Percentiles rank a stretch among this genome's conserved stretches.
Conservation (phyloP, 345 rosid species). For the Noccaea caerulescens region DNA sequence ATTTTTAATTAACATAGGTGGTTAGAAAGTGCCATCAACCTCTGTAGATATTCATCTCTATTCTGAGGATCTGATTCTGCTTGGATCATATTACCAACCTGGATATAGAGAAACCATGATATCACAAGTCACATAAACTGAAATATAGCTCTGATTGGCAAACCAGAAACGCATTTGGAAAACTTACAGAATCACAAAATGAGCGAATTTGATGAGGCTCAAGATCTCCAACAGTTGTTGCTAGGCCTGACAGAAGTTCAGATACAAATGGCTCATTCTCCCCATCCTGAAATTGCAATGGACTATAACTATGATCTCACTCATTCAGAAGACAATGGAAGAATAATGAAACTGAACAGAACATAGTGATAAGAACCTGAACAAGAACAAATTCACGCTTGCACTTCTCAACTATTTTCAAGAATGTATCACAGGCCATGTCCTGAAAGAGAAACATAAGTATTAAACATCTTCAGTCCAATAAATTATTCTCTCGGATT, state of each 20-base stretch:
- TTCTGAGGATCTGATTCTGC: slow-evolving; percentile 96
- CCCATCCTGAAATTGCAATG: slow-evolving; percentile 72
- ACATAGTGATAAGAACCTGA: slow-evolving; percentile 60
- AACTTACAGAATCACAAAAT: slow-evolving; percentile 91
- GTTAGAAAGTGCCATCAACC: slow-evolving; percentile 95
- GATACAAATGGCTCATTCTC: slow-evolving; percentile 98
- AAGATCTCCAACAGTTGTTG: slow-evolving; percentile 89
- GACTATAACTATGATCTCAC: background rate
- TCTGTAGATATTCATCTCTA: slow-evolving; percentile 93
- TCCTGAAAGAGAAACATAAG: slow-evolving; percentile 57
- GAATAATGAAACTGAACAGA: background rate
- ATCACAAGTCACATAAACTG: background rate
- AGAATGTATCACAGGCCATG: slow-evolving; percentile 99
- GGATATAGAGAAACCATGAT: slow-evolving; percentile 26
- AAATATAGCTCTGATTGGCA: slow-evolving; percentile 25
- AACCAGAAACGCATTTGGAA: slow-evolving; percentile 9
- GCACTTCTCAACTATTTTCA: slow-evolving; percentile 99
- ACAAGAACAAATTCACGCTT: slow-evolving; percentile 90
- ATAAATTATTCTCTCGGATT: no score
- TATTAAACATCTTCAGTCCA: no score
- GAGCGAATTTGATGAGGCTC: slow-evolving; percentile 99
- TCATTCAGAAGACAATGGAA: slow-evolving; percentile 6
- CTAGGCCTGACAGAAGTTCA: slow-evolving; percentile 92
- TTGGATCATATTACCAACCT: slow-evolving; percentile 99
- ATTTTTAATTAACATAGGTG: slow-evolving; percentile 53